Percentiles rank a stretch among this genome's conserved stretches.
phyloP scores from a whole-genome alignment of 78 protist genomes.

The Emiliania huxleyi region DNA sequence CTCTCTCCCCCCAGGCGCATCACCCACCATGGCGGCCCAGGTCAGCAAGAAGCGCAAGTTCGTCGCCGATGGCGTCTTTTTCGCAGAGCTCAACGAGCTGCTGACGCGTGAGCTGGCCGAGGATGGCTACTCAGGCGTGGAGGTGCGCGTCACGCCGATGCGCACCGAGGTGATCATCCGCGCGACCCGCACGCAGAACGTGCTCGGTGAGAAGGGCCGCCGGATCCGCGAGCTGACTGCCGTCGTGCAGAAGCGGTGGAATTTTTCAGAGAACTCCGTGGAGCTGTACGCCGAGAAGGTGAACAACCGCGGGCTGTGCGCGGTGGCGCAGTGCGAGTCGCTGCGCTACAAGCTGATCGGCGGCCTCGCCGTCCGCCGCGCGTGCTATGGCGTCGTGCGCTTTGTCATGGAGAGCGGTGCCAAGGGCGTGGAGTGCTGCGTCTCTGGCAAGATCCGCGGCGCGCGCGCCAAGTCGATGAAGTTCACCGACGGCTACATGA shows the following conservation, averaged over 20 bases:
- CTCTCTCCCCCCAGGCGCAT: too few relatives aligned
- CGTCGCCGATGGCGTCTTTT: conserved; percentile 98
- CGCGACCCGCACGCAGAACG: conserved; percentile 94
- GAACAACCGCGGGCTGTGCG: conserved; percentile 95
- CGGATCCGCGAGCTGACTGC: conserved; percentile 97
- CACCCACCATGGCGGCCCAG: neutral
- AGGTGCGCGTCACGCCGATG: conserved; percentile 92
- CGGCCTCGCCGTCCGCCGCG: conserved; percentile 79
- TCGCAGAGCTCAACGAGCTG: conserved; percentile 98
- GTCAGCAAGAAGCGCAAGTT: conserved; percentile 77
- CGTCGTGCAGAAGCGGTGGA: conserved; percentile 97
- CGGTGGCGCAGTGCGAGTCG: conserved; percentile 99
- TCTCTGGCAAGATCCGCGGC: conserved; percentile 96
- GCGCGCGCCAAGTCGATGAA: conserved; percentile 99
- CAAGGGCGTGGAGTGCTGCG: conserved; percentile 96
- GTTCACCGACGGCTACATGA: conserved; percentile 99
- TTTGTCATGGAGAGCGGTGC: conserved; percentile 96
- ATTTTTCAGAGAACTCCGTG: conserved; percentile 86
- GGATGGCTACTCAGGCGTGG: conserved; percentile 93
- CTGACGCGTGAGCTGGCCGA: conserved; percentile 94
- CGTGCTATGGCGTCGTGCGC: conserved; percentile 98
- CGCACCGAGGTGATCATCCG: conserved; percentile 98
- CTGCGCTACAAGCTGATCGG: conserved; percentile 93
- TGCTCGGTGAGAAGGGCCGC: conserved; percentile 94
- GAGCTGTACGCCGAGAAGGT: conserved; percentile 91